Percentiles rank a stretch among this genome's conserved stretches.
phyloP scores from a whole-genome alignment of 2,329 filamentous ascomycete genomes.

The Fusarium robinianum region DNA sequence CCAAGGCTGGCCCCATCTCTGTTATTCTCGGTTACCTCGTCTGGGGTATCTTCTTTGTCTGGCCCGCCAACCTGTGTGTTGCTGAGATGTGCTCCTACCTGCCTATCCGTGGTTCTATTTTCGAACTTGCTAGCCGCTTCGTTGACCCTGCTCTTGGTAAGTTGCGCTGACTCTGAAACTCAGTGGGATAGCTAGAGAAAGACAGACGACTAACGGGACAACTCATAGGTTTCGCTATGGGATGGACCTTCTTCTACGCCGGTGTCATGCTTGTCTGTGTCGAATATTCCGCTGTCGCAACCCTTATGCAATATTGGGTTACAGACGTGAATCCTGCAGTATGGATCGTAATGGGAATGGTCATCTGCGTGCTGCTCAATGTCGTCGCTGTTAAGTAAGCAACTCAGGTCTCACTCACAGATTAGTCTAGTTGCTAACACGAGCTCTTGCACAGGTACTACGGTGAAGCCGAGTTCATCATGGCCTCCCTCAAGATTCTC shows the following conservation, averaged over 20 bases:
- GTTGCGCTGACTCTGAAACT: background rate
- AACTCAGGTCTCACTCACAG: conserved; percentile 3
- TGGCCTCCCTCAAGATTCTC: conserved; percentile 59
- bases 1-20: conserved; percentile 49
- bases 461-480: conserved; percentile 54
- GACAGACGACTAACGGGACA: too few relatives aligned
- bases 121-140: conserved; percentile 59
- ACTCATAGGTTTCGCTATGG: conserved; percentile 52
- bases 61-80: conserved; percentile 52
- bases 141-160: conserved; percentile 58
- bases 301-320: conserved; percentile 51
- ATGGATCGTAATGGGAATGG: conserved; percentile 54
- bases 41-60: conserved; percentile 51
- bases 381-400: conserved; percentile 50
- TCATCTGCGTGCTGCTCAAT: conserved; percentile 52
- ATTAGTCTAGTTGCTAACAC: background rate
- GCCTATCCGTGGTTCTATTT: conserved; percentile 58
- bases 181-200: background rate
- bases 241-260: conserved; percentile 56
- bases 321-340: conserved; percentile 50
- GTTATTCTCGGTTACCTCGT: conserved; percentile 51
- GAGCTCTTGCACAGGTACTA: conserved; percentile 38
- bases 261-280: conserved; percentile 52
- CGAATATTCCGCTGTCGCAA: conserved; percentile 51
- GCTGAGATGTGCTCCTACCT: conserved; percentile 63